Percentiles rank a stretch among this genome's conserved stretches.
Conservation (phyloP, 345 rosid genomes). For the Salix exigua region DNA sequence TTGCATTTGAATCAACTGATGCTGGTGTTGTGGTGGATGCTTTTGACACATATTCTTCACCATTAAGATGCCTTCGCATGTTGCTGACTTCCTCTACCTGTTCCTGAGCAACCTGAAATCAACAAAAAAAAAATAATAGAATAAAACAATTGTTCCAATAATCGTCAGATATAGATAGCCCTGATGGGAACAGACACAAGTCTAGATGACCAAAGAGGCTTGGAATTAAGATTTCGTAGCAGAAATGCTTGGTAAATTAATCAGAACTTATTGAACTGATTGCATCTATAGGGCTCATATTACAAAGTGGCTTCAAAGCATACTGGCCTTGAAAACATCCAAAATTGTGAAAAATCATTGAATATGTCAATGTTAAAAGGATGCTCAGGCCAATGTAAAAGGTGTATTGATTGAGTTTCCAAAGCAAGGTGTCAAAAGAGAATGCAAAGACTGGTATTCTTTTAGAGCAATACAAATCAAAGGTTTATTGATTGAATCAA, state of each 20-base stretch:
- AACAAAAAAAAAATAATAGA: not conserved
- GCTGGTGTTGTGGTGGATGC: slow-evolving; percentile 27
- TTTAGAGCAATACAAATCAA: not conserved
- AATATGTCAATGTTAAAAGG: not conserved
- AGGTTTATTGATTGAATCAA: not conserved
- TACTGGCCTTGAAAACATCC: not conserved
- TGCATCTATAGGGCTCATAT: not conserved
- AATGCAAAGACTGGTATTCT: not conserved
- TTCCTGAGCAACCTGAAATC: slow-evolving; percentile 69
- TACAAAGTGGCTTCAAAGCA: not conserved
- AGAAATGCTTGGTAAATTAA: not conserved
- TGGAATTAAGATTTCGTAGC: not conserved
- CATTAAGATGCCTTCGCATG: slow-evolving; percentile 61
- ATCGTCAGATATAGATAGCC: not conserved
- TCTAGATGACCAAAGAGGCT: not conserved
- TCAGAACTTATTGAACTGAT: not conserved
- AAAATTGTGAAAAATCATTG: not conserved
- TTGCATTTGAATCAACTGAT: slow-evolving; percentile 29
- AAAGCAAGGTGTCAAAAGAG: not conserved
- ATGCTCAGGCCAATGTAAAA: not conserved
- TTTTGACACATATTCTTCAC: slow-evolving; percentile 45
- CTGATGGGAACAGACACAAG: not conserved
- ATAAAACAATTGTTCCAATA: not conserved
- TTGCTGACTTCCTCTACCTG: slow-evolving; percentile 63
- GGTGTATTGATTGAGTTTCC: not conserved